phyloP scores from a whole-genome alignment of 345 rosid species.

The Salix dunnii region DNA sequence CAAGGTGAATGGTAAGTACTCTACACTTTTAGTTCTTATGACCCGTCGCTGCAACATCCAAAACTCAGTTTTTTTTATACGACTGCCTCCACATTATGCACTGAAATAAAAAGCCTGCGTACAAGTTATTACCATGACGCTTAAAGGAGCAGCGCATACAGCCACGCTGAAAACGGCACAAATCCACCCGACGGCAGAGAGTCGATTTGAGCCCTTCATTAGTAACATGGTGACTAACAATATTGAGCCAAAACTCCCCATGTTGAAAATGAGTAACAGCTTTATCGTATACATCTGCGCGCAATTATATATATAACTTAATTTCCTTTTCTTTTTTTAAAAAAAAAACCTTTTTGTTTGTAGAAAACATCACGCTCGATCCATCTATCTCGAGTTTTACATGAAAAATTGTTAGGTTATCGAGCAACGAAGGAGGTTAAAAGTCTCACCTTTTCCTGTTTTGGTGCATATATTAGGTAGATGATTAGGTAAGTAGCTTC shows the following conservation, averaged over 20 bases:
- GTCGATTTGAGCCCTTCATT: background rate
- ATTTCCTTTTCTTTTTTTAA: no score
- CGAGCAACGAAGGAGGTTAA: no score
- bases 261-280: conserved; percentile 3
- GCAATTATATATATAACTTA: background rate
- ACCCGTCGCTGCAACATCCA: conserved; percentile 37
- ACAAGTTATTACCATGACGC: conserved; percentile 8
- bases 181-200: conserved; percentile 15
- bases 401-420: no score
- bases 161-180: conserved; percentile 23
- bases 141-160: conserved; percentile 19
- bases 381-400: no score
- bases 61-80: background rate
- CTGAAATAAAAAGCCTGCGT: background rate
- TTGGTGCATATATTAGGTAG: conserved; percentile 14
- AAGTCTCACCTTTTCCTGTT: conserved; percentile 12
- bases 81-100: background rate
- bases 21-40: conserved; percentile 46
- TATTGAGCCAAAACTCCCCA: conserved; percentile 2
- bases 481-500: conserved; percentile 10
- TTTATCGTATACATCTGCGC: conserved; percentile 15
- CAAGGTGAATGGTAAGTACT: conserved; percentile 50
- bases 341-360: no score
- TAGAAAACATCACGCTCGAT: no score
- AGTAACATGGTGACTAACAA: conserved; percentile 2